Evolutionary conservation across 2,329 filamentous ascomycete species (phyloP), one percentile per base, ranked within the genome.

Genomic region (Aureobasidium sp.): DNA sequence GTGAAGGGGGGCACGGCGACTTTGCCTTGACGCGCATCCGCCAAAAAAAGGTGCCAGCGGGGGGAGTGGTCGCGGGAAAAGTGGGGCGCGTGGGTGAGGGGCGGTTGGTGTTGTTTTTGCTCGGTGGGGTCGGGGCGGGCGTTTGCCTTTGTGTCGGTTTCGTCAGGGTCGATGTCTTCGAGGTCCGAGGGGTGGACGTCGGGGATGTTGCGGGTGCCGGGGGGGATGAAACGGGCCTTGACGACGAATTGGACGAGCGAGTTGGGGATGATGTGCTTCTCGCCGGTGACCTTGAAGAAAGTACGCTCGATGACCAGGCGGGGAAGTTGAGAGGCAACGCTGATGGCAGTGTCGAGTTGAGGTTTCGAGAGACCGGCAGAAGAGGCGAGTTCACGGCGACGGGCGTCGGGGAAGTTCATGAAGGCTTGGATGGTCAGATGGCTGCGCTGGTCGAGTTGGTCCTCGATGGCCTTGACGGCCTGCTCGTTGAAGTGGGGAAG

Each of bases 271-370:
- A 99, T 90, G 73, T 87, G 88, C 66, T 88, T 89, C 76, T 99
- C 95, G 70, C 94, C 94, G 57, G 90, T 87, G 47, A 99, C 95
- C 80, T 99, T 99, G 84, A 99, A 99, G 76, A 96, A 99, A 8
- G 91, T 90, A 77, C 91, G 95, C 69, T 90, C 90, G 11, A 99
- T 85, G 61, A 88, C 83, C 60, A 99, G 80, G 64, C 85, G 83
- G 1, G 94, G 94, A 29, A 99, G 81, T 74, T 96, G 90, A 67
- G 85, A 84, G 29, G 91, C 92, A 31, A 96, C 87, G 49, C 76
- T 75, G 62, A 96, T 80, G 38, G 88, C 88, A 43, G 86, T 82
- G 64, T 84, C 78, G 75, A 96, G 96, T 73, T 96, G 84, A 62
- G 83, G 75, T 66, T 90, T 86, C 4, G 82, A 86, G 38, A 99